phyloP scores from a whole-genome alignment of 2,329 filamentous ascomycete species.

The Penicillium sp. region DNA sequence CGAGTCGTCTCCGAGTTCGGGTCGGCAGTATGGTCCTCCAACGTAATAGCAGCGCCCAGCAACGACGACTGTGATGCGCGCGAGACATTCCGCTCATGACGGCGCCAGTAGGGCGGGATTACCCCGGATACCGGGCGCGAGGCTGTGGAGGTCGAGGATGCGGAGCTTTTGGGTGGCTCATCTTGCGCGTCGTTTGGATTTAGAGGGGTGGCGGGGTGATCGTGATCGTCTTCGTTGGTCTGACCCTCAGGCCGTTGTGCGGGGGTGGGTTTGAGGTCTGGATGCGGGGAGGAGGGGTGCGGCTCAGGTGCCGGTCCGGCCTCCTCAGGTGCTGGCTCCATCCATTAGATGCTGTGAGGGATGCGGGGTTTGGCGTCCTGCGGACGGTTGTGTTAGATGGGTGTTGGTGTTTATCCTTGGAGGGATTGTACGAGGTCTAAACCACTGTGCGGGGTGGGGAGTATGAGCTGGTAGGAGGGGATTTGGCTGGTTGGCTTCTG shows the following conservation, averaged over 20 bases:
- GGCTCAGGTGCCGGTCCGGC: constrained; percentile 31
- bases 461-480: neutral
- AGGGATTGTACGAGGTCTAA: neutral
- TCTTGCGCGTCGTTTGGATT: constrained; percentile 2
- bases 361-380: neutral
- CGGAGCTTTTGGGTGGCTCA: constrained; percentile 10
- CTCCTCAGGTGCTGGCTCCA: constrained; percentile 42
- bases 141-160: constrained; percentile 12
- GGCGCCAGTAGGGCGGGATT: constrained; percentile 47
- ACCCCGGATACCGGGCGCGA: constrained; percentile 31
- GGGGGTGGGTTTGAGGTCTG: constrained; percentile 10
- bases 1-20: constrained; percentile 53
- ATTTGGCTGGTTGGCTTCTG: neutral
- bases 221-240: neutral
- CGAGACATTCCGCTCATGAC: constrained; percentile 40
- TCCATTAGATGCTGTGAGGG: constrained; percentile 35
- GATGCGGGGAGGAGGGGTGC: constrained; percentile 20
- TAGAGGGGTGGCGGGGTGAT: neutral
- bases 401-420: neutral
- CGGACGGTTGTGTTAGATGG: neutral
- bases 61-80: constrained; percentile 41
- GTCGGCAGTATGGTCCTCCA: constrained; percentile 63
- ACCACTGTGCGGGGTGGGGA: constrained; percentile 5
- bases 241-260: neutral
- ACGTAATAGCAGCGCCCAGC: constrained; percentile 49